phyloP scores from a whole-genome alignment of 352 stramenopile species.

The Globisporangium splendens region DNA sequence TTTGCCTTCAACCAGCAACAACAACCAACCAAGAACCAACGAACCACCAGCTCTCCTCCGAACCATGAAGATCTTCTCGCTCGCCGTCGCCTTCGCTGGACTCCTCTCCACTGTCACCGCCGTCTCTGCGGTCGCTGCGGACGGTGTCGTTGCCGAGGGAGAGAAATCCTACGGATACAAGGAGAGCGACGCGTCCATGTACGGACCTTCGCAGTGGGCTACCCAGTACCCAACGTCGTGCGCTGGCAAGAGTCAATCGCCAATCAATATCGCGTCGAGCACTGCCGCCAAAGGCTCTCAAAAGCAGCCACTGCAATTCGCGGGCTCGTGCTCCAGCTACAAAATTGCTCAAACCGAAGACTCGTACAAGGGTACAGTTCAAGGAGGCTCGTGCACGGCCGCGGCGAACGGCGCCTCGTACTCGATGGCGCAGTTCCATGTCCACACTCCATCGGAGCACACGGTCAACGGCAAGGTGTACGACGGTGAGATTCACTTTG shows the following conservation, averaged over 20 bases:
- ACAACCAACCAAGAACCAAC: neutral
- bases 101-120: constrained; percentile 4
- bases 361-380: constrained; percentile 13
- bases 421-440: constrained; percentile 28
- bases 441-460: constrained; percentile 37
- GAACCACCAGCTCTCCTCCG: neutral
- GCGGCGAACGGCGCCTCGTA: constrained; percentile 8
- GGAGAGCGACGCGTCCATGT: constrained; percentile 12
- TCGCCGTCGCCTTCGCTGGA: neutral
- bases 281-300: too few relatives aligned
- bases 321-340: constrained; percentile 15
- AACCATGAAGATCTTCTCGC: constrained; percentile 5
- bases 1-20: too few relatives aligned
- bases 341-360: constrained; percentile 19
- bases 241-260: constrained; percentile 24
- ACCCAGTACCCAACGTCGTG: constrained; percentile 10
- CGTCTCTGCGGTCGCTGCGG: neutral
- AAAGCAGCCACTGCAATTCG: constrained; percentile 11
- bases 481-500: constrained; percentile 39
- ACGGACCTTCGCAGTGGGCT: constrained; percentile 16
- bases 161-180: constrained; percentile 1
- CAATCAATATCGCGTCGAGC: constrained; percentile 10
- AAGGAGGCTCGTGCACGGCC: constrained; percentile 15
- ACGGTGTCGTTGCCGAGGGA: neutral
- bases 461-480: constrained; percentile 30